These are phyloP conservation scores for Candida sanyaensis DNA, from an alignment of 1,139 yeast genomes.

Conservation along the genomic window DNA sequence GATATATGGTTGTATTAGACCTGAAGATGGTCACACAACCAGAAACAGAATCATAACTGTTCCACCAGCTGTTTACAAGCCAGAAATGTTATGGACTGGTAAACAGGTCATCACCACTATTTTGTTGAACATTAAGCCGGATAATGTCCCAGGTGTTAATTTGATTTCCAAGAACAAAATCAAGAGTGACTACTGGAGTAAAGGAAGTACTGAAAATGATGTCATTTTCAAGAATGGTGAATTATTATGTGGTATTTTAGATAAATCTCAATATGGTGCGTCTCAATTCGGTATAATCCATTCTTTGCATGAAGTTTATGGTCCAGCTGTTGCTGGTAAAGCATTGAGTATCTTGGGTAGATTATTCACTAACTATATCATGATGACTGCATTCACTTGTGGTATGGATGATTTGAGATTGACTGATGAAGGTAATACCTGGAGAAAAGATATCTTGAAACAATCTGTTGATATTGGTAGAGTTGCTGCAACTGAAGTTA, in stretches of 20 bases:
- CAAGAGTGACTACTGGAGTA: slow-evolving; percentile 95
- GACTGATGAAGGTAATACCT: slow-evolving; percentile 84
- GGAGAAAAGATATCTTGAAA: slow-evolving; percentile 82
- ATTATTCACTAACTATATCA: slow-evolving; percentile 89
- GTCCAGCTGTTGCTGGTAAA: slow-evolving; percentile 87
- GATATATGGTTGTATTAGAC: slow-evolving; percentile 90
- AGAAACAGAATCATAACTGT: slow-evolving; percentile 71
- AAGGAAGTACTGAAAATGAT: slow-evolving; percentile 76
- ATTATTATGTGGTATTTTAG: slow-evolving; percentile 87
- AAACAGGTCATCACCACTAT: slow-evolving; percentile 95
- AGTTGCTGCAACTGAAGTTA: slow-evolving; percentile 91
- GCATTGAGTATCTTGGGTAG: slow-evolving; percentile 90
- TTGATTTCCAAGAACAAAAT: slow-evolving; percentile 82
- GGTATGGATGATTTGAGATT: slow-evolving; percentile 99
- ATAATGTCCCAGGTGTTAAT: slow-evolving; percentile 87
- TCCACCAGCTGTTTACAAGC: slow-evolving; percentile 88
- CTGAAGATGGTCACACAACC: slow-evolving; percentile 97
- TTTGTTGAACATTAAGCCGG: slow-evolving; percentile 81
- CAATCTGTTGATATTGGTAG: slow-evolving; percentile 83
- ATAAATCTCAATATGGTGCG: slow-evolving; percentile 98
- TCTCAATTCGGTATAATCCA: slow-evolving; percentile 96
- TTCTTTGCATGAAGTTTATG: slow-evolving; percentile 93
- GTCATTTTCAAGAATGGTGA: slow-evolving; percentile 89
- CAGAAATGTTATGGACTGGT: slow-evolving; percentile 96
- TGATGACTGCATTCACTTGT: slow-evolving; percentile 94